Base-by-base conservation (phyloP, 768 basidiomycete species). In the Panellus pusillus region DNA sequence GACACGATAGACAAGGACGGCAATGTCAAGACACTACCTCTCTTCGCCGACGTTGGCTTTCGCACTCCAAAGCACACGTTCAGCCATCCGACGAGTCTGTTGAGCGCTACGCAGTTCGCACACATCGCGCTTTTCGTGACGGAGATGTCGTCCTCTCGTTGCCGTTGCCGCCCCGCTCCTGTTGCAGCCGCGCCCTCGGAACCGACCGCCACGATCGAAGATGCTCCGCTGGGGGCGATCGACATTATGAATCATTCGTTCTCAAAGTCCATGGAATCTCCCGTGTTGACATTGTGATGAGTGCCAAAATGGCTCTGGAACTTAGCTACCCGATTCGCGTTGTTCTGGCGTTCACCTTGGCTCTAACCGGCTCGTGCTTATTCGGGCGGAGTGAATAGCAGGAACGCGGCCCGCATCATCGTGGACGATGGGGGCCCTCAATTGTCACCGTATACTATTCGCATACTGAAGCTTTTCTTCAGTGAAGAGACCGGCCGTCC, bases 261-360 rank as follows among this genome's bases (percentile, higher is more conserved):
- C 97, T 0, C 97, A 99, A 76, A 99, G 83, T 95, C 95, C 75
- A 95, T 98, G 96, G 97, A 99, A 70, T 82, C 92, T 90, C 91
- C 58, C 97, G 97, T 73, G 91, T 98, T 18, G 96, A 98, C 64
- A 87, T 99, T 48, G 80, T 98, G 58, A 99, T 99, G 97, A 92
- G 77, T 62, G 97, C 97, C 17, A 92, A 88, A 74, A 97, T 95
- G 4, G 97, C 97, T 19, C 75, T 99, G 50, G 91, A 97, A 64
- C 84, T 98, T 49, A 97, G 97, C 54, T 87, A 86, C 32, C 91
- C 93, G n/a, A 92, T 99, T 64, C 93, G 92, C 61, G 93, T 91
- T 65, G 81, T 99, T 63, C 80, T 99, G 54, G 94, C 86, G 2
- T 98, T 92, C 78, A 97, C 97, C 2, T 94, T 95, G 2, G 98